phyloP scores from a whole-genome alignment of 352 stramenopile genomes.

The Phytophthora citrophthora region DNA sequence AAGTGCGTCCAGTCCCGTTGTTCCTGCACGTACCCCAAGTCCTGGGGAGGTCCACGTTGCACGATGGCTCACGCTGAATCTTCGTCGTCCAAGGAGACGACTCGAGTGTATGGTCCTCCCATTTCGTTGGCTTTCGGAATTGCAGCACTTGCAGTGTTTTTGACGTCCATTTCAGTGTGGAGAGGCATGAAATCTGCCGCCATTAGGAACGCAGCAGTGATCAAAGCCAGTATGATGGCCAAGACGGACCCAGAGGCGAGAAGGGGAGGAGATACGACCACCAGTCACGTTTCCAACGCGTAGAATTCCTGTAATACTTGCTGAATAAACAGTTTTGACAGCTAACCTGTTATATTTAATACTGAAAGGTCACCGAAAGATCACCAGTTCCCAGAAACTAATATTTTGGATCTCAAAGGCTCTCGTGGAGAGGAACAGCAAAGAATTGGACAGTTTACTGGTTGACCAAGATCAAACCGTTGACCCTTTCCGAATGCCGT shows the following conservation, averaged over 20 bases:
- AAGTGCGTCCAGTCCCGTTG: slow-evolving; percentile 54
- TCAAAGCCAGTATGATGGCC: slow-evolving; percentile 28
- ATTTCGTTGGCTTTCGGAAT: slow-evolving; percentile 35
- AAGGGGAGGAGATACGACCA: slow-evolving; percentile 2
- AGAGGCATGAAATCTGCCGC: slow-evolving; percentile 18
- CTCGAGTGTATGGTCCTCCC: slow-evolving; percentile 40
- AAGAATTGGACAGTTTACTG: too few species aligned
- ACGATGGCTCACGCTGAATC: slow-evolving; percentile 44
- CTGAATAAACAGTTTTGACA: too few species aligned
- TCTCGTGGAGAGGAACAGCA: too few species aligned
- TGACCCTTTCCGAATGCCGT: too few species aligned
- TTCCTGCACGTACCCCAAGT: slow-evolving; percentile 45
- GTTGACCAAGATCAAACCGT: too few species aligned
- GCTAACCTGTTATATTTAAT: too few species aligned
- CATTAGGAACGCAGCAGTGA: slow-evolving; percentile 22
- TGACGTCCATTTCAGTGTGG: slow-evolving; percentile 43
- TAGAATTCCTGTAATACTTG: neutral
- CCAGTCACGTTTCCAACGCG: slow-evolving; percentile 7
- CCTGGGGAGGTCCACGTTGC: slow-evolving; percentile 64
- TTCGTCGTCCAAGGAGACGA: slow-evolving; percentile 21
- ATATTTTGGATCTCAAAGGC: too few species aligned
- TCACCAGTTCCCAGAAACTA: too few species aligned
- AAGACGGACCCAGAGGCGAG: slow-evolving; percentile 13
- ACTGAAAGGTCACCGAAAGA: too few species aligned
- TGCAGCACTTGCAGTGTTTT: slow-evolving; percentile 29